Conservation (phyloP, 352 stramenopile species). For the Pythium oligandrum region DNA sequence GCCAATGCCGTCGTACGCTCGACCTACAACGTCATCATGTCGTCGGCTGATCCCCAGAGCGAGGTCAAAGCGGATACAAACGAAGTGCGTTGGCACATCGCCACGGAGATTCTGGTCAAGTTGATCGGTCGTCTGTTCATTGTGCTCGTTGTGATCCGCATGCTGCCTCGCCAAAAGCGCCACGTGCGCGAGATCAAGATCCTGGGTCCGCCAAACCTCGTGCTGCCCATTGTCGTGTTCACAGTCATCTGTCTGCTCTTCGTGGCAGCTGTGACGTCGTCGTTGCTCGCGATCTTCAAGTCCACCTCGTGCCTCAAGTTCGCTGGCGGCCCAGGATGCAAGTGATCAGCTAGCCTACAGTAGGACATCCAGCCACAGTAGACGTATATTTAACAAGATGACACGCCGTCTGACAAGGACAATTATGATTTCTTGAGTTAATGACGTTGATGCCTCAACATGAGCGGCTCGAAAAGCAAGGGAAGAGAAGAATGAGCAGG, state of each 20-base stretch:
- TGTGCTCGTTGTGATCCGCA: constrained; percentile 2
- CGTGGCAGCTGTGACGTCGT: constrained; percentile 14
- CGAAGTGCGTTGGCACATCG: constrained; percentile 13
- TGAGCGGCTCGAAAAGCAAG: too few species aligned
- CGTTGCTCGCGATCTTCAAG: constrained; percentile 16
- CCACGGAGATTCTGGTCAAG: constrained; percentile 20
- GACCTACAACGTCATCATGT: constrained; percentile 8
- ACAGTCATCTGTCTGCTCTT: constrained; percentile 7
- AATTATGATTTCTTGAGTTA: too few species aligned
- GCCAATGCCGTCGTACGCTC: constrained; percentile 4
- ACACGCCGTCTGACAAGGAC: too few species aligned
- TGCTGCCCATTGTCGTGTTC: constrained; percentile 18
- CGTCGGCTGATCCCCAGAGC: background rate
- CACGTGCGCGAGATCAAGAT: constrained; percentile 23
- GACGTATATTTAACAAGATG: too few species aligned
- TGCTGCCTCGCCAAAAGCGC: constrained; percentile 22
- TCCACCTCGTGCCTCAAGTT: constrained; percentile 23
- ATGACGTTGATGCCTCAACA: too few species aligned
- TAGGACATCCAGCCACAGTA: too few species aligned
- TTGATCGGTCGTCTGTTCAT: constrained; percentile 13
- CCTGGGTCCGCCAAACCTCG: constrained; percentile 14
- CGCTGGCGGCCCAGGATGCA: constrained; percentile 16
- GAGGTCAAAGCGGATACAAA: constrained; percentile 6
- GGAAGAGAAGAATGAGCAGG: too few species aligned
- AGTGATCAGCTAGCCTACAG: background rate